These are phyloP conservation scores for Parastagonospora avenae DNA, from an alignment of 2,329 filamentous ascomycete genomes.

Conservation along the genomic window DNA sequence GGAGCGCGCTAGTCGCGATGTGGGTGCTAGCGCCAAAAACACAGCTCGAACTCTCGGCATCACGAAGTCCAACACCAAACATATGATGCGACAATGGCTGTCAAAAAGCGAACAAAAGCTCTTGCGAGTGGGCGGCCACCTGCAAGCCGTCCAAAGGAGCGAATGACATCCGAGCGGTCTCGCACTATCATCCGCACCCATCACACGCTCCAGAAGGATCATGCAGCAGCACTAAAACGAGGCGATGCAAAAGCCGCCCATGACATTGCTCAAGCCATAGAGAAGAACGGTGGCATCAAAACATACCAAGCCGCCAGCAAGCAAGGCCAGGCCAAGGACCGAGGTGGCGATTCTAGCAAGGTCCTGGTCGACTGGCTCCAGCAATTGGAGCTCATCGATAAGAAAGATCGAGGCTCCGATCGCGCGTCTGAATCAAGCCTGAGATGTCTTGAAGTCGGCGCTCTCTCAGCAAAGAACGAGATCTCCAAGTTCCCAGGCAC, in stretches of 20 bases:
- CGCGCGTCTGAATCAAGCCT: constrained; percentile 40
- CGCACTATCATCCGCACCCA: constrained; percentile 64
- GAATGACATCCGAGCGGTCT: constrained; percentile 62
- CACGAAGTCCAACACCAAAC: background rate
- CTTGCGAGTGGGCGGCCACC: constrained; percentile 44
- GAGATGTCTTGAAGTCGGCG: constrained; percentile 85
- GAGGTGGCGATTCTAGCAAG: constrained; percentile 68
- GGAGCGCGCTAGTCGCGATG: background rate
- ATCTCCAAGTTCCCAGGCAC: constrained; percentile 71
- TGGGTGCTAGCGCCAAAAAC: constrained; percentile 22
- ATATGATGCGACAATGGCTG: constrained; percentile 26
- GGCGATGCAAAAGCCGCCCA: constrained; percentile 48
- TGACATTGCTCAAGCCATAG: constrained; percentile 56
- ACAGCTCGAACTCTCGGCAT: constrained; percentile 22
- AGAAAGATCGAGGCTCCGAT: constrained; percentile 7
- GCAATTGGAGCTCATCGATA: constrained; percentile 28
- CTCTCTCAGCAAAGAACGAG: constrained; percentile 81
- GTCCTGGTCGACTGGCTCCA: constrained; percentile 64
- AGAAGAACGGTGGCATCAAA: constrained; percentile 62
- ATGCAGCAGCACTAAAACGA: constrained; percentile 55
- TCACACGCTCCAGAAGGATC: constrained; percentile 64
- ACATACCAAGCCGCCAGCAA: constrained; percentile 68
- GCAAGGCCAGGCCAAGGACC: constrained; percentile 63
- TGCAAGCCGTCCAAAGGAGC: constrained; percentile 31
- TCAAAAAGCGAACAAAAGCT: constrained; percentile 40